These are phyloP conservation scores for Chalciporus pseudorubinellus DNA, from an alignment of 768 basidiomycete genomes.

Conservation along the genomic window DNA sequence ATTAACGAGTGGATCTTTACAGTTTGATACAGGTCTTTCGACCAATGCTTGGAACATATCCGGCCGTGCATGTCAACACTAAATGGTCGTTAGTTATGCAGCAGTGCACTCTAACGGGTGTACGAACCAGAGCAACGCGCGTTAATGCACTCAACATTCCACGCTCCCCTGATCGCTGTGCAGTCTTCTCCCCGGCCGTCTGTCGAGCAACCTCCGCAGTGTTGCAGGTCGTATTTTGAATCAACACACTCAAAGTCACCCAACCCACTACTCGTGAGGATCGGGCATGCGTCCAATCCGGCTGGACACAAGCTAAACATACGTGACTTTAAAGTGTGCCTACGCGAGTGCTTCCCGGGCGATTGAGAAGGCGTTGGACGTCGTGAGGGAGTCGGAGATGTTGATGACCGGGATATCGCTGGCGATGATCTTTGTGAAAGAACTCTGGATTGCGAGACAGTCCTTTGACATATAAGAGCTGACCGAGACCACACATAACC, in stretches of 20 bases:
- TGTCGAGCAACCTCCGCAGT: constrained; percentile 74
- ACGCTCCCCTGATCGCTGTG: constrained; percentile 58
- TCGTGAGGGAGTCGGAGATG: constrained; percentile 17
- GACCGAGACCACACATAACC: constrained; percentile 46
- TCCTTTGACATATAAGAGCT: constrained; percentile 42
- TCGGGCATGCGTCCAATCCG: constrained; percentile 56
- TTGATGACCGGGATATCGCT: neutral
- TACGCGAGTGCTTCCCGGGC: constrained; percentile 20
- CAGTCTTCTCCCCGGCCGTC: constrained; percentile 70
- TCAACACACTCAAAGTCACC: constrained; percentile 66
- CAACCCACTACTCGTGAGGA: constrained; percentile 36
- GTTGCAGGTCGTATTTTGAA: constrained; percentile 56
- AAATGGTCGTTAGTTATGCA: neutral
- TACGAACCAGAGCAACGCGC: constrained; percentile 51
- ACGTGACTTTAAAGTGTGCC: constrained; percentile 37
- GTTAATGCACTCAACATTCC: constrained; percentile 68
- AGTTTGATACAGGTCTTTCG: constrained; percentile 11
- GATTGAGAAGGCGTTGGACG: constrained; percentile 39
- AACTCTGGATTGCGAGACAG: constrained; percentile 24
- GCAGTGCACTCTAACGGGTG: neutral
- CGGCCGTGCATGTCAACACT: constrained; percentile 14
- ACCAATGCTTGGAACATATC: constrained; percentile 14
- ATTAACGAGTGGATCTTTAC: neutral
- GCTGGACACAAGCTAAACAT: constrained; percentile 46
- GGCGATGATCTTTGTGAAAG: neutral